Evolutionary conservation across 2,329 filamentous ascomycete species (phyloP).

Genomic region (Arthrobotrys conoides): DNA sequence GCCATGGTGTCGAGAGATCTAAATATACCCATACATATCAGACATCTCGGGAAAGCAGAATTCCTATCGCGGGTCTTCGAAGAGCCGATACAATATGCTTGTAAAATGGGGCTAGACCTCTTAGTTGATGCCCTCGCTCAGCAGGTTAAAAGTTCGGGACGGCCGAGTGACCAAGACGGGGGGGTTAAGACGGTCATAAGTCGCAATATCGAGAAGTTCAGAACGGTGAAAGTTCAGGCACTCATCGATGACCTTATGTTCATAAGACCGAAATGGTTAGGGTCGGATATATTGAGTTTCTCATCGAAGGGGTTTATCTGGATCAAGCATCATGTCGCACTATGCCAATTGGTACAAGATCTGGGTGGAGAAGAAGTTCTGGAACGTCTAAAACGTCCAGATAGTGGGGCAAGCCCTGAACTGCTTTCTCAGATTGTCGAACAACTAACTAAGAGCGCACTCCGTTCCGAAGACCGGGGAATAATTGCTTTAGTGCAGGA

Average conservation of each 20-base stretch:
- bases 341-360: background rate
- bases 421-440: background rate
- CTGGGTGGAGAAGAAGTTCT: background rate
- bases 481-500: slow-evolving; percentile 2
- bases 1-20: background rate
- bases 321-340: background rate
- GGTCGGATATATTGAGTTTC: too few relatives aligned
- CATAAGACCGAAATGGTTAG: too few relatives aligned
- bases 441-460: background rate
- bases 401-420: too few relatives aligned
- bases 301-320: background rate
- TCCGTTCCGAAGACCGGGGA: background rate
- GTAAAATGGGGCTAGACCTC: slow-evolving; percentile 16
- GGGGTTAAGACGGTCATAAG: background rate
- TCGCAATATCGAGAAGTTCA: background rate
- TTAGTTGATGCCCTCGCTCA: slow-evolving; percentile 15
- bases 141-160: background rate
- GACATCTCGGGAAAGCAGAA: background rate
- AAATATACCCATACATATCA: too few relatives aligned
- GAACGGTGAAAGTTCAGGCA: background rate
- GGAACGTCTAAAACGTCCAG: background rate
- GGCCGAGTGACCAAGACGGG: background rate
- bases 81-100: slow-evolving; percentile 31
- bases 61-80: slow-evolving; percentile 17
- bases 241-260: background rate